These are phyloP conservation scores for Candida sanyaensis DNA, from an alignment of 1,139 yeast genomes.

Conservation along the genomic window DNA sequence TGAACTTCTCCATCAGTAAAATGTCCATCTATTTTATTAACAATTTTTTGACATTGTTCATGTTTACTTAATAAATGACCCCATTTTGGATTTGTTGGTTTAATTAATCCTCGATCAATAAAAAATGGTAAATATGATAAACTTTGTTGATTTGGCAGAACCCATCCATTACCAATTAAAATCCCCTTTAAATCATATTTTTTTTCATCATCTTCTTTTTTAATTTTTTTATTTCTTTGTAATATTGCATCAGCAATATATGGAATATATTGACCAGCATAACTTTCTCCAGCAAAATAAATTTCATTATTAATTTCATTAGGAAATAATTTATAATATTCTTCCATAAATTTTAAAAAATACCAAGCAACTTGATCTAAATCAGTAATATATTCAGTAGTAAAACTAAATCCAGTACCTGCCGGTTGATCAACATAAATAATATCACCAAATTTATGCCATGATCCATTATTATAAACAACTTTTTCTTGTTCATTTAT, in stretches of 20 bases:
- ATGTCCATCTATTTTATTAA: slow-evolving; percentile 34
- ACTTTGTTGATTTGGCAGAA: slow-evolving; percentile 86
- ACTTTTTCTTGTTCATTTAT: slow-evolving; percentile 48
- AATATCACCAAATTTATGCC: slow-evolving; percentile 81
- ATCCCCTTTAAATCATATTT: slow-evolving; percentile 59
- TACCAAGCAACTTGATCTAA: slow-evolving; percentile 60
- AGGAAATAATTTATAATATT: slow-evolving; percentile 74
- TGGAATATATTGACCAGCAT: slow-evolving; percentile 97
- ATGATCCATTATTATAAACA: slow-evolving; percentile 68
- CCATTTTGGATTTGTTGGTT: slow-evolving; percentile 39
- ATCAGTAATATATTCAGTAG: slow-evolving; percentile 57
- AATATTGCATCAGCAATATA: slow-evolving; percentile 71
- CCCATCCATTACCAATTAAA: slow-evolving; percentile 95
- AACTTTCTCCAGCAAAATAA: slow-evolving; percentile 90
- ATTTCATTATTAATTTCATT: slow-evolving; percentile 66
- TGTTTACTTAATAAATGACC: slow-evolving; percentile 48
- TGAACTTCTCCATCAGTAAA: slow-evolving; percentile 24
- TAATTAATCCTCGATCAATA: slow-evolving; percentile 57
- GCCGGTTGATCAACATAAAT: slow-evolving; percentile 93
- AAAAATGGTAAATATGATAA: slow-evolving; percentile 79
- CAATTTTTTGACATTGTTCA: slow-evolving; percentile 60
- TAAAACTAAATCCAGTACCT: slow-evolving; percentile 86
- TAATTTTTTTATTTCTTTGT: slow-evolving; percentile 43
- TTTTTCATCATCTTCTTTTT: slow-evolving; percentile 16
- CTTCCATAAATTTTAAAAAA: slow-evolving; percentile 64